phyloP scores from a whole-genome alignment of 2,329 filamentous ascomycete species.

The Pseudogymnoascus sp. region DNA sequence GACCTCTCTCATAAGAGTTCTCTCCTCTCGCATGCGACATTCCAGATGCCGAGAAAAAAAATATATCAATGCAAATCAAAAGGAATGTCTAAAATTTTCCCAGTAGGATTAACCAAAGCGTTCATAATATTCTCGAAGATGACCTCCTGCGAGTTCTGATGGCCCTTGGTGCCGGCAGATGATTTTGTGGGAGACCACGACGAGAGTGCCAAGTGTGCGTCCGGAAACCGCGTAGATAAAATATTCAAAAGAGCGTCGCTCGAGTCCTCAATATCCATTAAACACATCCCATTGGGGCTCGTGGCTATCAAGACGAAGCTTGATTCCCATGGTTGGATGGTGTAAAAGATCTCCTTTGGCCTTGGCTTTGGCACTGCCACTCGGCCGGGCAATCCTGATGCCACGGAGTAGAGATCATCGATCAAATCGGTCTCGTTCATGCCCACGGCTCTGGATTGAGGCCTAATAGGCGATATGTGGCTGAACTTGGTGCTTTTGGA shows the following conservation, averaged over 20 bases:
- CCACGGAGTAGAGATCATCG: constrained; percentile 1
- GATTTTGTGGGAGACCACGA: neutral
- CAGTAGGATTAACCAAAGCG: neutral
- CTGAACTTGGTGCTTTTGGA: neutral
- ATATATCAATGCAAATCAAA: neutral
- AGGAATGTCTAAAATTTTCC: neutral
- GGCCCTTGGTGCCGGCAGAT: neutral
- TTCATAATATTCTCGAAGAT: constrained; percentile 5
- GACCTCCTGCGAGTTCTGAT: neutral
- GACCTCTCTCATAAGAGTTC: neutral
- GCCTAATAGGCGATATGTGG: neutral
- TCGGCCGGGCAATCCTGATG: neutral
- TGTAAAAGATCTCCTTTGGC: constrained; percentile 3
- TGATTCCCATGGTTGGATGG: neutral
- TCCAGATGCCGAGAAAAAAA: neutral
- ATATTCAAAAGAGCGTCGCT: neutral
- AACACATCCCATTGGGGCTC: constrained; percentile 2
- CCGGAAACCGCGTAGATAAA: neutral
- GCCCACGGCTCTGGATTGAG: neutral
- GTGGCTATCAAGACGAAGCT: constrained; percentile 1
- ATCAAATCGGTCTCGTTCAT: neutral
- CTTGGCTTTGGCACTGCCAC: neutral
- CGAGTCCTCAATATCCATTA: constrained; percentile 5
- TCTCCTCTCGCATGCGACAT: neutral
- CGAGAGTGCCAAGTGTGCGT: neutral